A percentile compares a stretch with the other conserved stretches of the same genome.
Evolutionary conservation across 2,329 filamentous ascomycete species (phyloP).

Genomic region (Neofusicoccum laricinum): DNA sequence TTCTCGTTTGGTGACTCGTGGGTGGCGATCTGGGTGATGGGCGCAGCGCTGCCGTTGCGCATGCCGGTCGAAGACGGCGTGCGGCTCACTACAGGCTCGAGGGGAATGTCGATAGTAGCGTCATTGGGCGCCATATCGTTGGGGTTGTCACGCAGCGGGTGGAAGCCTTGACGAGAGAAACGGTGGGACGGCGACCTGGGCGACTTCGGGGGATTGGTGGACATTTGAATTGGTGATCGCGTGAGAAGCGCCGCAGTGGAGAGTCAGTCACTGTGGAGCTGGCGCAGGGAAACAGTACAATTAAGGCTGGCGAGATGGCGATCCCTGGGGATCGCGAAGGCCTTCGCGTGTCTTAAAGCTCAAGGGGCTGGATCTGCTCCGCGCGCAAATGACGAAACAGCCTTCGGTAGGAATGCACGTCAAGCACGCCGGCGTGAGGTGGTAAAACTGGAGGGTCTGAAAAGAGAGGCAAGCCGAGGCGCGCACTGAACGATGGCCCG

Average conservation of each 20-base stretch:
- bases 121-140: constrained; percentile 49
- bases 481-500: background rate
- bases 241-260: background rate
- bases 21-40: constrained; percentile 25
- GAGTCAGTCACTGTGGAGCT: constrained; percentile 14
- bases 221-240: constrained; percentile 19
- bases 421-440: constrained; percentile 3
- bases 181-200: constrained; percentile 17
- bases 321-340: background rate
- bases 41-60: constrained; percentile 34
- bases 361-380: constrained; percentile 12
- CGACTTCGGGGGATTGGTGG: constrained; percentile 19
- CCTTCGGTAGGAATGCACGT: constrained; percentile 1
- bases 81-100: constrained; percentile 54
- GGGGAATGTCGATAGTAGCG: constrained; percentile 60
- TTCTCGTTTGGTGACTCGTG: constrained; percentile 20
- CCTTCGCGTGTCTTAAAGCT: constrained; percentile 4
- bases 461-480: background rate
- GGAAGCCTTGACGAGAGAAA: constrained; percentile 35
- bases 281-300: background rate
- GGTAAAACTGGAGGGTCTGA: background rate
- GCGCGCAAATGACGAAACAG: constrained; percentile 10
- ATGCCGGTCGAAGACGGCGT: constrained; percentile 45
- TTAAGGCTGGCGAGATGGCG: background rate
- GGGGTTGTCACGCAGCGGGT: constrained; percentile 28